Evolutionary conservation across 768 basidiomycete genomes (phyloP), one percentile per base, ranked within the genome.

Genomic region (Rhodosporidiobolus sp.): DNA sequence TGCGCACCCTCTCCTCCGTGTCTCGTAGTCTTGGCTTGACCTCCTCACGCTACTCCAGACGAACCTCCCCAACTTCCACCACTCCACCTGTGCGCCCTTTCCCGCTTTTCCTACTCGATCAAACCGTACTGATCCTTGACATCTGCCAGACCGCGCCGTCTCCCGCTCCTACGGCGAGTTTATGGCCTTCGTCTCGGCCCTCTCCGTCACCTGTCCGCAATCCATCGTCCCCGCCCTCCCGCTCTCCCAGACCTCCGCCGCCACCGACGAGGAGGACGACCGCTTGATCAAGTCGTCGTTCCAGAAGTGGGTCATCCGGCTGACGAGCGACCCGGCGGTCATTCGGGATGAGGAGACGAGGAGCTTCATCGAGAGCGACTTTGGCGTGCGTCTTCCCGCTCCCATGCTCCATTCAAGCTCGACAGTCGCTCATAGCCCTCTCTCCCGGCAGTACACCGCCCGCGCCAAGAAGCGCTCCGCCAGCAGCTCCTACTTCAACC

Each of bases 231-330:
- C 96, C 14, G 96, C 96, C 8, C 85, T 99, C 22, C 96, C 96
- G 2, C 85, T 98, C n/a, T 87, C 94, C 0, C 92, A 95, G 76
- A 97, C 94, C 0, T 97, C 94, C 20, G 96, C 96, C 4, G 90
- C 92, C 34, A 94, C 92, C 20, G 96, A 98, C 79, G 96, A 98
- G 82, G 96, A 98, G 82, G 96, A 99, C 81, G 96, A 98, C 80
- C 86, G 96, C 28, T 85, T 99, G 4, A 92, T 99, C 45, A 90
- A 90, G 80, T 90, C 94, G 71, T 92, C 94, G 86, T 84, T 98
- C 30, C 96, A 98, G 81, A 84, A 91, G 72, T 99, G 96, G 95
- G 86, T 96, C 65, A 88, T 91, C 19, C 85, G 96, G 67, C 87
- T 98, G 45, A 95, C 90, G 82, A 93, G 94, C 79, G 93, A 98